These are phyloP conservation scores for Cucurbita maxima DNA, from an alignment of 306 rosid genomes.

Conservation along the genomic window DNA sequence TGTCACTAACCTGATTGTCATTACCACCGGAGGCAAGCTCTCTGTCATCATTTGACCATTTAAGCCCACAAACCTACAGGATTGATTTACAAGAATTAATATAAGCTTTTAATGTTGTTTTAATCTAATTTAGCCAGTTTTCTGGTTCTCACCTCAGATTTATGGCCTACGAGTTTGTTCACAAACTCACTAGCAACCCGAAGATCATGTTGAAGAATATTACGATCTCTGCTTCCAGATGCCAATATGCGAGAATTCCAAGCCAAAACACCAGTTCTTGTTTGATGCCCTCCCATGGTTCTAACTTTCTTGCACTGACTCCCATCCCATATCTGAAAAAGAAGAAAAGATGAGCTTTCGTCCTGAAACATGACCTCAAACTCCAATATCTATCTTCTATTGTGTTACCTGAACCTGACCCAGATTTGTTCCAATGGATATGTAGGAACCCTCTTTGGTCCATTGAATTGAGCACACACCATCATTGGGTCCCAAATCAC, in stretches of 20 bases:
- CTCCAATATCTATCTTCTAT: not conserved
- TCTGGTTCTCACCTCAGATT: slow-evolving; percentile 62
- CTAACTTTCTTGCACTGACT: slow-evolving; percentile 75
- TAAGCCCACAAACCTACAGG: slow-evolving; percentile 63
- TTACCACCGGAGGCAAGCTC: slow-evolving; percentile 99
- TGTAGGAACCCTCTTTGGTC: slow-evolving; percentile 91
- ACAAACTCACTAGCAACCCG: slow-evolving; percentile 61
- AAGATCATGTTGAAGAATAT: slow-evolving; percentile 93
- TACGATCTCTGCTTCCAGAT: slow-evolving; percentile 88
- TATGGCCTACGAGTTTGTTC: slow-evolving; percentile 81
- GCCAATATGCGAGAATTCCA: slow-evolving; percentile 92
- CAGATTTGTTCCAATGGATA: slow-evolving; percentile 72
- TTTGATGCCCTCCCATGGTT: slow-evolving; percentile 96
- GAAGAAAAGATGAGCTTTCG: not conserved
- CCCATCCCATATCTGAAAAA: slow-evolving; percentile 80
- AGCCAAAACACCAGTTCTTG: slow-evolving; percentile 92
- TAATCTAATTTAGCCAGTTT: not conserved
- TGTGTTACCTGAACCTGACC: slow-evolving; percentile 90
- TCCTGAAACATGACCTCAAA: slow-evolving; percentile 35
- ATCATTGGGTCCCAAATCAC: slow-evolving; percentile 94
- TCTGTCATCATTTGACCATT: slow-evolving; percentile 95
- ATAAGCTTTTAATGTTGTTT: not conserved
- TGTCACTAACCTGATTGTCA: slow-evolving; percentile 71
- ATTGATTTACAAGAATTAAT: not conserved
- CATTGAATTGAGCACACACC: slow-evolving; percentile 95